Conservation (phyloP, 2,329 filamentous ascomycete species). For the Nothopassalora personata region DNA sequence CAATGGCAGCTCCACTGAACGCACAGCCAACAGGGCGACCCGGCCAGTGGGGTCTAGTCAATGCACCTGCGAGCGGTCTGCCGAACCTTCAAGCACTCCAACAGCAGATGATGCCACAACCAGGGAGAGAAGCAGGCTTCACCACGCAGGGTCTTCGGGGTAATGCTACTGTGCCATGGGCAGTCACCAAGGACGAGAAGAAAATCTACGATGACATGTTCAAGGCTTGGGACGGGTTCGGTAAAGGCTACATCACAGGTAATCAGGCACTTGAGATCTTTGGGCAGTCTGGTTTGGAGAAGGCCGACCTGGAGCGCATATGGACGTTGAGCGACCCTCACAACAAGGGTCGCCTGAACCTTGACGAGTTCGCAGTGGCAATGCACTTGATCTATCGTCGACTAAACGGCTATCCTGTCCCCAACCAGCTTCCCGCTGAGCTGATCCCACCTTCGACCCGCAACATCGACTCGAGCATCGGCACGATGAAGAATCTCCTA, state of each 20-base stretch:
- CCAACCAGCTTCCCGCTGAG: constrained; percentile 80
- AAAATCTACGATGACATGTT: constrained; percentile 93
- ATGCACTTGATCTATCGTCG: constrained; percentile 99
- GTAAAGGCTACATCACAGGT: constrained; percentile 86
- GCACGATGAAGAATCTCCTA: constrained; percentile 83
- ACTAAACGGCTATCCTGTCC: constrained; percentile 90
- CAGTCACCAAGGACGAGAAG: constrained; percentile 98
- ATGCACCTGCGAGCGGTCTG: constrained; percentile 79
- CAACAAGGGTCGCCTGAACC: constrained; percentile 87
- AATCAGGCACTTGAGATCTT: constrained; percentile 95
- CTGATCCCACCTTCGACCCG: constrained; percentile 90
- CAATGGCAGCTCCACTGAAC: constrained; percentile 63
- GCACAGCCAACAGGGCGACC: constrained; percentile 91
- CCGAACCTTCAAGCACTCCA: constrained; percentile 92
- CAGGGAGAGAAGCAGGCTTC: constrained; percentile 80
- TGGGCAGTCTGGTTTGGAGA: constrained; percentile 88
- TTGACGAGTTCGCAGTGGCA: constrained; percentile 95
- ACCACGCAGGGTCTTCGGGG: constrained; percentile 83
- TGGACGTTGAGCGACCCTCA: constrained; percentile 94
- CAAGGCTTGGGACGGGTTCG: constrained; percentile 91
- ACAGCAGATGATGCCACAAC: constrained; percentile 94
- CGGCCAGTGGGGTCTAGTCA: constrained; percentile 97
- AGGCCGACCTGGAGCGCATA: constrained; percentile 80
- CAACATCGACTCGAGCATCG: constrained; percentile 88
- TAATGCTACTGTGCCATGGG: constrained; percentile 95